phyloP scores from a whole-genome alignment of 495 filamentous ascomycete species.

The Penicillium lividum region DNA sequence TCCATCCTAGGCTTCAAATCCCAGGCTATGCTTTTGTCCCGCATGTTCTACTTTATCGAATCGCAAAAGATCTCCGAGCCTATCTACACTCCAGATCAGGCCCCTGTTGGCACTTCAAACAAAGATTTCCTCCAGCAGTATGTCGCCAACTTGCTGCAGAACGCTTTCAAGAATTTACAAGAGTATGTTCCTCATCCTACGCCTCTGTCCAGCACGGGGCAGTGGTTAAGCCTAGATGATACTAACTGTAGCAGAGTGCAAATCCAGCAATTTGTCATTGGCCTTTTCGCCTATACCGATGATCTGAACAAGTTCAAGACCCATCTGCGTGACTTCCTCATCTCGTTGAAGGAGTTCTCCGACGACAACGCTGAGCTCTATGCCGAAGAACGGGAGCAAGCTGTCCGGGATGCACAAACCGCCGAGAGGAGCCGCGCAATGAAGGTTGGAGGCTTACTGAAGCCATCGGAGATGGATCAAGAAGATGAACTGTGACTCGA shows the following conservation, averaged over 20 bases:
- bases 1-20: slow-evolving; percentile 78
- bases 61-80: slow-evolving; percentile 87
- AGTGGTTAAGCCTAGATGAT: not conserved
- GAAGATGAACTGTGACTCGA: slow-evolving; percentile 93
- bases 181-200: slow-evolving; percentile 46
- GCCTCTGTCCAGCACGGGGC: not conserved
- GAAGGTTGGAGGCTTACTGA: slow-evolving; percentile 88
- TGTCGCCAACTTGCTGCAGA: slow-evolving; percentile 80
- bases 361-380: slow-evolving; percentile 87
- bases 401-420: slow-evolving; percentile 71
- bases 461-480: slow-evolving; percentile 86
- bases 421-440: slow-evolving; percentile 85
- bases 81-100: slow-evolving; percentile 81
- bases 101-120: slow-evolving; percentile 79
- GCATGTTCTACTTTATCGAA: slow-evolving; percentile 92
- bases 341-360: slow-evolving; percentile 91
- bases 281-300: slow-evolving; percentile 77
- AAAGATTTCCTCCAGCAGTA: slow-evolving; percentile 86
- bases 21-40: slow-evolving; percentile 87
- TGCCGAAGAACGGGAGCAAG: slow-evolving; percentile 88
- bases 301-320: slow-evolving; percentile 89
- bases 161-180: slow-evolving; percentile 91
- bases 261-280: slow-evolving; percentile 85
- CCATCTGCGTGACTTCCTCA: slow-evolving; percentile 92
- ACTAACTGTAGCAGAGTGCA: slow-evolving; percentile 64